Percentiles rank a stretch among this genome's conserved stretches.
Evolutionary conservation across 305 asterid species (phyloP).

Genomic region (Rubia balearica): DNA sequence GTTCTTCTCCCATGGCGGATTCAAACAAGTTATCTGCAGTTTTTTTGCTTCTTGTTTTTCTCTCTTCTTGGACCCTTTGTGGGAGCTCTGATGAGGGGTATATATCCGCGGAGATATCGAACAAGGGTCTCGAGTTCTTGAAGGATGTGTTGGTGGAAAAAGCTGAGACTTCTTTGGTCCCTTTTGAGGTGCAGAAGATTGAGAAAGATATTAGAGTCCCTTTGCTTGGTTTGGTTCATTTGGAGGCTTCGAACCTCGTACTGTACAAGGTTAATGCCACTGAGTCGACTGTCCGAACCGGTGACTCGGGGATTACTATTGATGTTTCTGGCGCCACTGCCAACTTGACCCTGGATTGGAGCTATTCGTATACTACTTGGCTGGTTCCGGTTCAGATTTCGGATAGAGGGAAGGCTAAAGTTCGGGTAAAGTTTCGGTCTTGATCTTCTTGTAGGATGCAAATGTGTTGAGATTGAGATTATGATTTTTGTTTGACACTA

Average conservation of each 20-base stretch:
- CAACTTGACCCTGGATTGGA: constrained; percentile 68
- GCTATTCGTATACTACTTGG: constrained; percentile 63
- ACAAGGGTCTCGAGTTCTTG: constrained; percentile 67
- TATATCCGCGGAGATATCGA: constrained; percentile 46
- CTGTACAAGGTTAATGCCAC: constrained; percentile 45
- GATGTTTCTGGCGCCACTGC: constrained; percentile 79
- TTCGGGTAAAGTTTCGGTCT: constrained; percentile 44
- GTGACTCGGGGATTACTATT: constrained; percentile 57
- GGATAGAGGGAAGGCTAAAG: constrained; percentile 63
- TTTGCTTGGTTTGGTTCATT: constrained; percentile 47
- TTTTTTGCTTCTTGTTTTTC: constrained; percentile 25
- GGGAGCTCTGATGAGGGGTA: constrained; percentile 46
- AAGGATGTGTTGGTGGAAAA: constrained; percentile 51
- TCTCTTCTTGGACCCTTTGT: constrained; percentile 16
- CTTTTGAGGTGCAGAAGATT: constrained; percentile 58
- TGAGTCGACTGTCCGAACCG: constrained; percentile 55
- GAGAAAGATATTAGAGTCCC: constrained; percentile 50
- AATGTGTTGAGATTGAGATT: neutral
- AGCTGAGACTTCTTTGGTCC: constrained; percentile 61
- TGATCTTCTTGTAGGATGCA: neutral
- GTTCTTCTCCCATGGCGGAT: constrained; percentile 33
- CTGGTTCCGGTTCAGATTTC: constrained; percentile 46
- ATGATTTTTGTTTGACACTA: neutral
- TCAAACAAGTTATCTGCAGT: constrained; percentile 14
- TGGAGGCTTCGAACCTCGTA: constrained; percentile 42